Evolutionary conservation across 805 yeast species (phyloP).

Genomic region (Metschnikowia picachoensis): DNA sequence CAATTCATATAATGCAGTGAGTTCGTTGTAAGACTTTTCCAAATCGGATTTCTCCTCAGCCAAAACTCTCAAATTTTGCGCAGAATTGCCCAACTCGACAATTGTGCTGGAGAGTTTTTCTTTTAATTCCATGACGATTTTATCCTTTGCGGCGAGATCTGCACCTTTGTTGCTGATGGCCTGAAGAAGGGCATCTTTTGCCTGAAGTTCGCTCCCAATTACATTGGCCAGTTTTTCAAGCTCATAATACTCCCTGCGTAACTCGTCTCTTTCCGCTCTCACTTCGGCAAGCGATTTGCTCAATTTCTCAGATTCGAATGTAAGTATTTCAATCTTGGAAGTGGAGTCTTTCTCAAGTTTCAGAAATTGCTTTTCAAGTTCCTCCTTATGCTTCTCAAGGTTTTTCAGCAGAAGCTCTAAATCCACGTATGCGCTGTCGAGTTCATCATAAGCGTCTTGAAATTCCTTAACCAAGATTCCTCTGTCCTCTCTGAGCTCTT

Average conservation of each 20-base stretch:
- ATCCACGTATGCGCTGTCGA: conserved; percentile 17
- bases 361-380: conserved; percentile 11
- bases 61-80: conserved; percentile 12
- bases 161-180: conserved; percentile 18
- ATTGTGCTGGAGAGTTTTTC: conserved; percentile 16
- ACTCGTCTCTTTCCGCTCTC: conserved; percentile 9
- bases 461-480: conserved; percentile 21
- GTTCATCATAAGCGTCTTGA: conserved; percentile 17
- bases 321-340: conserved; percentile 7
- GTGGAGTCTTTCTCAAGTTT: conserved; percentile 9
- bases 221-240: conserved; percentile 16
- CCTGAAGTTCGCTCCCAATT: conserved; percentile 17
- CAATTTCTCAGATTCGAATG: conserved; percentile 8
- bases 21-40: conserved; percentile 4
- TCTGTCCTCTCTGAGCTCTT: conserved; percentile 21
- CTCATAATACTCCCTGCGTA: conserved; percentile 11
- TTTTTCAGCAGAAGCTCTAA: conserved; percentile 13
- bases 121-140: conserved; percentile 17
- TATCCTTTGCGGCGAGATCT: conserved; percentile 18
- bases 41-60: conserved; percentile 11
- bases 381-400: conserved; percentile 14
- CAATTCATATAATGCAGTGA: background rate
- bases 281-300: conserved; percentile 5
- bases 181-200: conserved; percentile 17
- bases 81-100: conserved; percentile 15